Evolutionary conservation across 2,329 filamentous ascomycete species (phyloP).

Genomic region (Pseudogymnoascus sp.): DNA sequence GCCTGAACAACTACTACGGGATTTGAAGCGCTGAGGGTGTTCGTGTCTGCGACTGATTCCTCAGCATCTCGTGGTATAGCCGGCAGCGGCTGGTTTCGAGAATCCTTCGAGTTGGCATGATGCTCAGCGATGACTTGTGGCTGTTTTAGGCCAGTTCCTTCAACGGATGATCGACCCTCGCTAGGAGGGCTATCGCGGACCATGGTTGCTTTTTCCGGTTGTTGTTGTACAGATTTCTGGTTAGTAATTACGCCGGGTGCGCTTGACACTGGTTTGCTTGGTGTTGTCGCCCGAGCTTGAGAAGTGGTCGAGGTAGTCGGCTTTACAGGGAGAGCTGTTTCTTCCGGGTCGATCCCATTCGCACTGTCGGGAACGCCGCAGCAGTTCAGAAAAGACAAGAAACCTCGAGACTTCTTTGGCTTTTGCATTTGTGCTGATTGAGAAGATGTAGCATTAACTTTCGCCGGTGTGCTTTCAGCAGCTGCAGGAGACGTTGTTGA

Average conservation of each 20-base stretch:
- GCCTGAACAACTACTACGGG: constrained; percentile 22
- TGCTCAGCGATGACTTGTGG: constrained; percentile 11
- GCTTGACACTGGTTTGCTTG: constrained; percentile 24
- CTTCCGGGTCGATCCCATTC: constrained; percentile 36
- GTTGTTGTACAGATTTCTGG: constrained; percentile 13
- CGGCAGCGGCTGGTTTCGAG: constrained; percentile 26
- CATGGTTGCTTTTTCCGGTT: constrained; percentile 25
- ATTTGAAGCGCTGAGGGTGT: constrained; percentile 7
- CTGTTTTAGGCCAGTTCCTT: constrained; percentile 8
- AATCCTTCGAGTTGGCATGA: constrained; percentile 11
- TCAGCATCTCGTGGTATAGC: constrained; percentile 23
- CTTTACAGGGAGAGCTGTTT: constrained; percentile 37
- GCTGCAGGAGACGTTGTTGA: constrained; percentile 39
- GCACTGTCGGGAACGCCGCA: constrained; percentile 37
- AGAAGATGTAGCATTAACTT: constrained; percentile 27
- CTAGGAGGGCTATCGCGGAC: constrained; percentile 14
- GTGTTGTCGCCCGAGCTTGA: constrained; percentile 20
- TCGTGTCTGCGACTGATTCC: background rate
- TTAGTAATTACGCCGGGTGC: background rate
- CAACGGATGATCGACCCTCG: constrained; percentile 16
- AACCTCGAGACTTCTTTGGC: constrained; percentile 34
- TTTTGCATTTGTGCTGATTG: constrained; percentile 27
- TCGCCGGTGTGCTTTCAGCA: constrained; percentile 32
- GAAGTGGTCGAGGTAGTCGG: constrained; percentile 32
- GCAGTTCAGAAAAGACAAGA: constrained; percentile 41